Conservation (phyloP, 2,329 filamentous ascomycete genomes). For the Fusarium xyrophilum region DNA sequence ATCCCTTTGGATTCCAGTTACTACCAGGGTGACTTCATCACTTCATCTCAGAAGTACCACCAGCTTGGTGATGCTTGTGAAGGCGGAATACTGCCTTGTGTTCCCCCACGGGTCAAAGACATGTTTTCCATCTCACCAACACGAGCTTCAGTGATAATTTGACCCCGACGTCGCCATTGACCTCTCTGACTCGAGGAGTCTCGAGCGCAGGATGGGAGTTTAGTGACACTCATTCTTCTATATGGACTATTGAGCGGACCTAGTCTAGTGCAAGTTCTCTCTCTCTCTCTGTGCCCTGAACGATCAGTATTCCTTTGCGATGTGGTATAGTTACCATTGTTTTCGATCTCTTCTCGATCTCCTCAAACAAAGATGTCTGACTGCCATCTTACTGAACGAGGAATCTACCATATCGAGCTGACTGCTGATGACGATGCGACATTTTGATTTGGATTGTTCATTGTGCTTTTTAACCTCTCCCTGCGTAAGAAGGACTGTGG, state of each 20-base stretch:
- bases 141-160: neutral
- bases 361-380: neutral
- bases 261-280: neutral
- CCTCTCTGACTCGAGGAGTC: constrained; percentile 5
- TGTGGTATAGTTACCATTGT: constrained; percentile 7
- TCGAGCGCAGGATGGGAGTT: constrained; percentile 4
- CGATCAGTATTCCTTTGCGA: neutral
- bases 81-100: neutral
- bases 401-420: neutral
- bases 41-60: constrained; percentile 1
- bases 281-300: neutral
- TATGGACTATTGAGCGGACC: neutral
- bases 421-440: neutral
- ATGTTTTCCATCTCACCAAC: neutral
- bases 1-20: constrained; percentile 40
- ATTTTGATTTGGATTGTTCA: neutral
- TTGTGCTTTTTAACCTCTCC: constrained; percentile 14
- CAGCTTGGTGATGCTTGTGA: neutral
- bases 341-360: neutral
- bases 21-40: constrained; percentile 22
- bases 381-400: neutral
- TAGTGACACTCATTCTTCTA: neutral
- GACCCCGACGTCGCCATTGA: neutral
- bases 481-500: constrained; percentile 14
- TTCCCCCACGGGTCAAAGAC: neutral